These are phyloP conservation scores for Xerophyta viscosa DNA, from an alignment of 106 monocot genomes.

Conservation along the genomic window DNA sequence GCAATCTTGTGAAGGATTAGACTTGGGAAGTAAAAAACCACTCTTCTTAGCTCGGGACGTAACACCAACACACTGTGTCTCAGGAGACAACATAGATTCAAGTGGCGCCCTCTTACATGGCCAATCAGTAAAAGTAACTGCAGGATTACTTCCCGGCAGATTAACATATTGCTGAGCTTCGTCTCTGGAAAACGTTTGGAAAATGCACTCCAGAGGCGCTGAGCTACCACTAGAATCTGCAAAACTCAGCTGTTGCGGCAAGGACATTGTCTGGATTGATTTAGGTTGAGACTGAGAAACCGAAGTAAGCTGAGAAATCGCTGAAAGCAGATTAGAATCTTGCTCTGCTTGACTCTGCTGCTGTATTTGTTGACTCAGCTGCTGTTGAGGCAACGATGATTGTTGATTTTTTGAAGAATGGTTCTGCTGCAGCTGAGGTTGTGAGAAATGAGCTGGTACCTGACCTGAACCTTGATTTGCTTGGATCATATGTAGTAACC, in stretches of 20 bases:
- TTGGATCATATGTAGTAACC: conserved; percentile 27
- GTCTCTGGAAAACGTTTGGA: conserved; percentile 58
- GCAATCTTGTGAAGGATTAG: conserved; percentile 16
- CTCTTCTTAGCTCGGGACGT: conserved; percentile 13
- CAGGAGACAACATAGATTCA: conserved; percentile 37
- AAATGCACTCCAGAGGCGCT: conserved; percentile 41
- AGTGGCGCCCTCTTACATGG: conserved; percentile 52
- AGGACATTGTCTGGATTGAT: conserved; percentile 21
- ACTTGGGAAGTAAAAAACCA: conserved; percentile 11
- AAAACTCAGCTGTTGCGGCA: conserved; percentile 40
- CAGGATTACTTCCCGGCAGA: conserved; percentile 30
- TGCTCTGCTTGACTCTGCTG: conserved; percentile 20
- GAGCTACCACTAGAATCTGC: conserved; percentile 35
- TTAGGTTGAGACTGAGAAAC: conserved; percentile 28
- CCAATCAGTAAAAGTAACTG: conserved; percentile 34
- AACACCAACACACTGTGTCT: conserved; percentile 31
- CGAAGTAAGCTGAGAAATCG: conserved; percentile 30
- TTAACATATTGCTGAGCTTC: conserved; percentile 44
- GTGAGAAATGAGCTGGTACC: conserved; percentile 13
- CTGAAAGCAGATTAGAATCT: conserved; percentile 21
- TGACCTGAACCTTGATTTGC: conserved; percentile 16
- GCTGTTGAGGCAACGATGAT: conserved; percentile 3
- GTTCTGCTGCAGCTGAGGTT: conserved; percentile 13
- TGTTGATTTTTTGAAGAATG: conserved; percentile 18
- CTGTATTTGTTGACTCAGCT: conserved; percentile 10